A percentile compares a stretch with the other conserved stretches of the same genome.
phyloP scores from a whole-genome alignment of 257 asterid species.

The Gardenia jasminoides region DNA sequence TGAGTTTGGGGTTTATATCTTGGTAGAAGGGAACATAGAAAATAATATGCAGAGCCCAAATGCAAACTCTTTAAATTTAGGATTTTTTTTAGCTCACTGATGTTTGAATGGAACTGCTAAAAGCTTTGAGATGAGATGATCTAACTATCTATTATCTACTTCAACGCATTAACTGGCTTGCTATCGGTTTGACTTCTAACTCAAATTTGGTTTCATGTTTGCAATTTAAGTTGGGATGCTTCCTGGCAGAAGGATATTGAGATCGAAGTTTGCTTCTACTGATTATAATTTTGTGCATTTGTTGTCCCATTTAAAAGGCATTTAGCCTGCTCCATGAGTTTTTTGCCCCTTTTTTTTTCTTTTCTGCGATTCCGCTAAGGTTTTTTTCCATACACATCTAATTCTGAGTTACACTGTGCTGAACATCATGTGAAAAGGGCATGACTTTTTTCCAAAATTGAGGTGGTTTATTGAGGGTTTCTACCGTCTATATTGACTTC shows the following conservation, averaged over 20 bases:
- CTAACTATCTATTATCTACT: background rate
- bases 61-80: background rate
- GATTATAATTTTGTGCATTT: background rate
- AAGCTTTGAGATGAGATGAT: background rate
- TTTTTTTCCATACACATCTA: background rate
- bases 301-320: background rate
- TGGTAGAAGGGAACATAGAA: background rate
- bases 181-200: no score
- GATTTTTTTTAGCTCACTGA: background rate
- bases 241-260: background rate
- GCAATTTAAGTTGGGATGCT: background rate
- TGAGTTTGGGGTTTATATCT: background rate
- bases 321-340: background rate
- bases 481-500: background rate
- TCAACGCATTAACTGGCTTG: background rate
- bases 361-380: background rate
- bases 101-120: background rate
- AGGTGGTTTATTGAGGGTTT: background rate
- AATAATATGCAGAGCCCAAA: background rate
- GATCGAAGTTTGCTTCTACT: conserved; percentile 1
- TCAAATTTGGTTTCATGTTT: background rate
- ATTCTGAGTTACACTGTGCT: background rate
- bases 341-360: background rate
- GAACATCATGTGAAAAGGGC: background rate
- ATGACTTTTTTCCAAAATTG: background rate